Evolutionary conservation across 148 eudicot species (phyloP), one percentile per base, ranked within the genome.

Genomic region (Camellia lanceoleosa): DNA sequence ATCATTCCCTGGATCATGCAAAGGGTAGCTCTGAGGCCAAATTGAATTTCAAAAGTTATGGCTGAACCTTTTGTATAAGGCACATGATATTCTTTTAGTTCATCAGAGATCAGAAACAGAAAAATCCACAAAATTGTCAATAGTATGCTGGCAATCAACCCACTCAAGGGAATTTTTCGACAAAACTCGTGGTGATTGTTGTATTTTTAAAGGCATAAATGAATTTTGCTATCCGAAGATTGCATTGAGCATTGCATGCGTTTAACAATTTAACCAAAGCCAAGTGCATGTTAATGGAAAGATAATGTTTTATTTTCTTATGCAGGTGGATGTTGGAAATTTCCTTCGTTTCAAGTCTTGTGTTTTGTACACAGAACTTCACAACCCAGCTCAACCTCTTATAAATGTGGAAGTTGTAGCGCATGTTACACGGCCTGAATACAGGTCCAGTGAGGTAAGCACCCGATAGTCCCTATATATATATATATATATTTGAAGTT

Each of bases 301-400:
- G 6, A 15, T 3, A 56, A 66, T 77, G 56, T 52, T 23, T 47
- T 19, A 3, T 18, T 77, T 74, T 83, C 30, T 79, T 76, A 42
- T 84, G 85, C 89, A 93, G 97, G 98, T 95, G 75, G 98, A 95
- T 88, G 98, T 95, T 79, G 98, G 98, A 19, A 91, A 92, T 72
- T 95, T 95, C 82, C 93, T 95, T 68, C 96, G 97, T 44, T 84
- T 93, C 88, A 95, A 93, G 78, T 95, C 98, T 4, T 88, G 89
- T 87, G 94, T 95, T 73, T 79, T 95, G 82, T 95, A 88, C 63
- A 95, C 98, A 3, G 92, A 95, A 81, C 93, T 93, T 68, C 89
- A 91, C 74, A 82, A 91, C 82, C 92, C 87, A 68, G 68, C 55
- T 68, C 86, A 81, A 64, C 98, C 98, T 55, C 86, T 93, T 65